Evolutionary conservation across 257 asterid species (phyloP).

Genomic region (Gentiana macrophylla): DNA sequence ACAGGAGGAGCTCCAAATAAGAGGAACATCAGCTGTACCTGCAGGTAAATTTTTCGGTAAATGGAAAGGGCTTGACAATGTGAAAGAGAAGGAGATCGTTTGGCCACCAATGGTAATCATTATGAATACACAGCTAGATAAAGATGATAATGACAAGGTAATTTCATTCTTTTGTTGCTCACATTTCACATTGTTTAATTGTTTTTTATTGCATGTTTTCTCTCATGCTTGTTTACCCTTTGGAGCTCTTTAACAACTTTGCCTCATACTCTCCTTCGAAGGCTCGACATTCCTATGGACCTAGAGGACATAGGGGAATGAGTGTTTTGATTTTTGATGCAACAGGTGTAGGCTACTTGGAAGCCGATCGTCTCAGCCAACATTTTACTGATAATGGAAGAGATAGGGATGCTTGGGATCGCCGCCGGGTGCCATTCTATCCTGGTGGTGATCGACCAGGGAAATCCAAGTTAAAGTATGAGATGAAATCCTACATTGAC

Average conservation of each 20-base stretch:
- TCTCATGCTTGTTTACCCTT: too few species aligned
- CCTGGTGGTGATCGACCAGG: conserved; percentile 40
- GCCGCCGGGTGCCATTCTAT: conserved; percentile 4
- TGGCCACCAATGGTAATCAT: too few species aligned
- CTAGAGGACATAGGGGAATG: conserved; percentile 44
- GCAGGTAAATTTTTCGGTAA: too few species aligned
- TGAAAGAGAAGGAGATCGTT: too few species aligned
- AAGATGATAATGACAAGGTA: too few species aligned
- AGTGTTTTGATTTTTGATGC: conserved; percentile 33
- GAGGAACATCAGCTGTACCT: too few species aligned
- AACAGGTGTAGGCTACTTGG: conserved; percentile 32
- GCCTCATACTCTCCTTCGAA: conserved; percentile 16
- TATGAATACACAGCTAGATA: too few species aligned
- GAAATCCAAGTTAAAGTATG: conserved; percentile 51
- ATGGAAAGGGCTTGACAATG: too few species aligned
- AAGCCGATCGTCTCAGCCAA: conserved; percentile 30
- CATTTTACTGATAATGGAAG: conserved; percentile 17
- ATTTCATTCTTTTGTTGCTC: too few species aligned
- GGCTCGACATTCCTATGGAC: conserved; percentile 38
- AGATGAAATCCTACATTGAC: conserved; percentile 43
- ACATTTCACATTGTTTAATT: too few species aligned
- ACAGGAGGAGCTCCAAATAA: too few species aligned
- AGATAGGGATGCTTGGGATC: conserved; percentile 31
- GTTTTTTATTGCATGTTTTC: too few species aligned
- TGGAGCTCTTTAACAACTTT: conserved; percentile 32